A percentile compares a stretch with the other conserved stretches of the same genome.
These are phyloP conservation scores for Debaryomyces hansenii DNA, from an alignment of 805 yeast genomes.

Conservation along the genomic window DNA sequence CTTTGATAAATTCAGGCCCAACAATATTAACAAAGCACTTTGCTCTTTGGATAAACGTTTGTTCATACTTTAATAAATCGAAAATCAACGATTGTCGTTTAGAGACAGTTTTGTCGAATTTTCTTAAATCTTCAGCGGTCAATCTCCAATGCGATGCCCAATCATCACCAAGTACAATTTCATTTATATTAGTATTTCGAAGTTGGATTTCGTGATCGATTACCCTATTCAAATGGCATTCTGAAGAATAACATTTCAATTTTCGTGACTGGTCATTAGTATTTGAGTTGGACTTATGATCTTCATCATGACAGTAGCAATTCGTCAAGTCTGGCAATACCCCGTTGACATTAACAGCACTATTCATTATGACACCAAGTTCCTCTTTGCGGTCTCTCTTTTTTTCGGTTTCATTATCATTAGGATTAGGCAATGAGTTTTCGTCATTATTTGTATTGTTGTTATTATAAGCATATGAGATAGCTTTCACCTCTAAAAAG, in stretches of 20 bases:
- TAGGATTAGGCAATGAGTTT: not conserved
- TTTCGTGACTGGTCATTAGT: slow-evolving; percentile 13
- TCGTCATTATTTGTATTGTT: not conserved
- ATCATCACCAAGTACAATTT: slow-evolving; percentile 42
- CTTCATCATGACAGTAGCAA: slow-evolving; percentile 42
- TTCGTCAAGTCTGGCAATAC: slow-evolving; percentile 44
- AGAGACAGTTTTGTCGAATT: slow-evolving; percentile 51
- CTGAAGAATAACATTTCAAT: slow-evolving; percentile 35
- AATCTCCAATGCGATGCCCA: slow-evolving; percentile 72
- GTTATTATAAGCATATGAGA: slow-evolving; percentile 25
- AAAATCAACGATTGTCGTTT: slow-evolving; percentile 73
- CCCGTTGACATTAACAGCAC: slow-evolving; percentile 30
- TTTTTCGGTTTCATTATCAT: not conserved
- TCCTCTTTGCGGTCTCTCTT: not conserved
- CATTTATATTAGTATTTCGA: slow-evolving; percentile 23
- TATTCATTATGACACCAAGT: slow-evolving; percentile 17
- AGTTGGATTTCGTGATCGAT: slow-evolving; percentile 26
- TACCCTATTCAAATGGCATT: slow-evolving; percentile 33
- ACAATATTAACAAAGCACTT: slow-evolving; percentile 55
- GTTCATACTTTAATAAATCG: slow-evolving; percentile 72
- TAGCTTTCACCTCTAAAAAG: slow-evolving; percentile 42
- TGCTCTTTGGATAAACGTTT: slow-evolving; percentile 66
- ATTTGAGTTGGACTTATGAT: slow-evolving; percentile 8
- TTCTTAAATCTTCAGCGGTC: slow-evolving; percentile 51
- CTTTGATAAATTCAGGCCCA: slow-evolving; percentile 40